Conservation (phyloP, 2,329 filamentous ascomycete species). For the Fusarium duplospermum region DNA sequence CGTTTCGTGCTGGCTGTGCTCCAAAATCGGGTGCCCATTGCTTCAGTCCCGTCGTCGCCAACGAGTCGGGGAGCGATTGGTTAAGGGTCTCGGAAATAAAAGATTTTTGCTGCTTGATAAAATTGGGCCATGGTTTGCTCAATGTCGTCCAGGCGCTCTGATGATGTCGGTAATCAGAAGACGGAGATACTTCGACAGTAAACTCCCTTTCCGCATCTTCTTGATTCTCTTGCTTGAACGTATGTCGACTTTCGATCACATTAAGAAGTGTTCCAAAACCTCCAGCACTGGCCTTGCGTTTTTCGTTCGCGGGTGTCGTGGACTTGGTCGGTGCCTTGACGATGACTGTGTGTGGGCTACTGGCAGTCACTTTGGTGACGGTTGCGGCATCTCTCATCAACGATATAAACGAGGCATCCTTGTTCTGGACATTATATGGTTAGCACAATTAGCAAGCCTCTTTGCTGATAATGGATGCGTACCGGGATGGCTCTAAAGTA, state of each 20-base stretch:
- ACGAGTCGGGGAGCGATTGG: slow-evolving; percentile 53
- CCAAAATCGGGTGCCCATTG: slow-evolving; percentile 55
- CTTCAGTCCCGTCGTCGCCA: slow-evolving; percentile 53
- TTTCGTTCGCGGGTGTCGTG: neutral
- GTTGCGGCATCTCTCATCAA: slow-evolving; percentile 56
- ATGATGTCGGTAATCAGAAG: slow-evolving; percentile 54
- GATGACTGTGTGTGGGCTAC: slow-evolving; percentile 62
- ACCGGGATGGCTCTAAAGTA: slow-evolving; percentile 57
- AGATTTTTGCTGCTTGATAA: slow-evolving; percentile 47
- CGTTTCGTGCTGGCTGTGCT: slow-evolving; percentile 17
- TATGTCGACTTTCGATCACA: neutral
- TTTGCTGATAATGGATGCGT: slow-evolving; percentile 6
- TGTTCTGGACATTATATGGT: slow-evolving; percentile 50
- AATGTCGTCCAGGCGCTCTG: slow-evolving; percentile 52
- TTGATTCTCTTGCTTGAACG: neutral
- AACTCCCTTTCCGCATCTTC: slow-evolving; percentile 47
- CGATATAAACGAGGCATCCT: slow-evolving; percentile 62
- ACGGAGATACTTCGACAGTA: slow-evolving; percentile 55
- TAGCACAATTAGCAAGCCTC: neutral
- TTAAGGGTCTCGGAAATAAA: slow-evolving; percentile 53
- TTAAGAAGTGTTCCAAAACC: neutral
- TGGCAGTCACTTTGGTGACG: slow-evolving; percentile 53
- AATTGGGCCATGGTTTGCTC: slow-evolving; percentile 56
- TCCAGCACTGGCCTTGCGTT: neutral
- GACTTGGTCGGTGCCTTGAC: slow-evolving; percentile 47